A percentile compares a stretch with the other conserved stretches of the same genome.
phyloP scores from a whole-genome alignment of 2,329 filamentous ascomycete species.

The Pseudomassariella vexata region DNA sequence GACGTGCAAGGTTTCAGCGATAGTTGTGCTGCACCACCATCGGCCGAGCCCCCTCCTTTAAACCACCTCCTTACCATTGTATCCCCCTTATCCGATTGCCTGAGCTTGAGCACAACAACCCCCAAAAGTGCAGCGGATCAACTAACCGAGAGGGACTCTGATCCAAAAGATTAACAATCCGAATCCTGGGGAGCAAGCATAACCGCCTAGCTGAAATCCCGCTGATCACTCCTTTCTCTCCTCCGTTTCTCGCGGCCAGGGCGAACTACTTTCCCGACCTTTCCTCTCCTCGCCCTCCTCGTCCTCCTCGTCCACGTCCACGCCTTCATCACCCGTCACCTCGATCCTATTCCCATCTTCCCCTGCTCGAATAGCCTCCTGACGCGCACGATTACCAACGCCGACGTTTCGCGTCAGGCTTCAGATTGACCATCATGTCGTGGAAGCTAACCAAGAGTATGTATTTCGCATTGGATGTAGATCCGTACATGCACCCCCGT shows the following conservation, averaged over 20 bases:
- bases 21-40: no score
- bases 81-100: neutral
- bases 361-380: slow-evolving; percentile 2
- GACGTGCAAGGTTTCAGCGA: no score
- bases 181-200: no score
- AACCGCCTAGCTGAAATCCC: no score
- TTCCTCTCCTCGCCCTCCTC: neutral
- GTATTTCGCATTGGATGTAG: slow-evolving; percentile 21
- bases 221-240: no score
- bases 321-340: neutral
- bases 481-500: neutral
- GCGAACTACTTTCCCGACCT: neutral
- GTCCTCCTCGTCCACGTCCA: neutral
- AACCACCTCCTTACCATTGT: no score
- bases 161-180: no score
- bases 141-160: no score
- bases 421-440: slow-evolving; percentile 48
- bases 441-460: slow-evolving; percentile 76
- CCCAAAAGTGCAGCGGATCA: no score
- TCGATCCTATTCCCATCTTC: neutral
- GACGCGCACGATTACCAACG: neutral
- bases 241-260: no score
- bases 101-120: neutral
- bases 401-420: neutral
- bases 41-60: no score